Evolutionary conservation across 768 basidiomycete species (phyloP).

Genomic region (Sporobolomyces phaffii): DNA sequence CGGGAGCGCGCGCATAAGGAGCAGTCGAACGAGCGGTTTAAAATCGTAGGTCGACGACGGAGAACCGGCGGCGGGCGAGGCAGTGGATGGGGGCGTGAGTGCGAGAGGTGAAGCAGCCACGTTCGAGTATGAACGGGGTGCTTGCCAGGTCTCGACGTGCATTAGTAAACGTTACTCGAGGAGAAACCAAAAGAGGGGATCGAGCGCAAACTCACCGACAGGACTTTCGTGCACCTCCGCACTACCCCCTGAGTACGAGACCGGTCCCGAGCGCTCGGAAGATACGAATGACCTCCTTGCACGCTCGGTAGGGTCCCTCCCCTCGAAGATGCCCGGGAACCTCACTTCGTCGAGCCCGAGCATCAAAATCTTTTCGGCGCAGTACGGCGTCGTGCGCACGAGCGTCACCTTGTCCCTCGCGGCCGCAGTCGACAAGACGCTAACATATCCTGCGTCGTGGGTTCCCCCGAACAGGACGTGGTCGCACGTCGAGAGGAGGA

Average conservation of each 20-base stretch:
- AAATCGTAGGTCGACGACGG: neutral
- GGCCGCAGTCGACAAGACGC: neutral
- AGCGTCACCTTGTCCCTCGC: neutral
- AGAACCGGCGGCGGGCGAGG: neutral
- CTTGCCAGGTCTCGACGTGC: no score
- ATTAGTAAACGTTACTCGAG: no score
- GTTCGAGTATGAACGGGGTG: neutral
- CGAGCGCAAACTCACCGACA: no score
- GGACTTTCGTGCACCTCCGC: no score
- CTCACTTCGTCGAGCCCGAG: slow-evolving; percentile 7
- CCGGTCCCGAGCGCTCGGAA: neutral
- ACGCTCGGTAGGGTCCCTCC: neutral
- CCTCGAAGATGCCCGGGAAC: slow-evolving; percentile 1
- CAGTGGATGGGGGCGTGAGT: no score
- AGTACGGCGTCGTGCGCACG: neutral
- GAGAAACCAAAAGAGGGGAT: no score
- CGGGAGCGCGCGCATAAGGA: neutral
- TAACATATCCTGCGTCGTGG: slow-evolving; percentile 8
- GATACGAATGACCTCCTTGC: neutral
- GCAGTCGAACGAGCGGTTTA: no score
- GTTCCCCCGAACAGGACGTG: slow-evolving; percentile 12
- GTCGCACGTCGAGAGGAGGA: neutral
- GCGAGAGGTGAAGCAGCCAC: neutral
- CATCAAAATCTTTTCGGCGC: neutral
- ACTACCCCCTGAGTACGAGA: no score